Conservation (phyloP, 495 filamentous ascomycete species). For the Thozetella sp. region DNA sequence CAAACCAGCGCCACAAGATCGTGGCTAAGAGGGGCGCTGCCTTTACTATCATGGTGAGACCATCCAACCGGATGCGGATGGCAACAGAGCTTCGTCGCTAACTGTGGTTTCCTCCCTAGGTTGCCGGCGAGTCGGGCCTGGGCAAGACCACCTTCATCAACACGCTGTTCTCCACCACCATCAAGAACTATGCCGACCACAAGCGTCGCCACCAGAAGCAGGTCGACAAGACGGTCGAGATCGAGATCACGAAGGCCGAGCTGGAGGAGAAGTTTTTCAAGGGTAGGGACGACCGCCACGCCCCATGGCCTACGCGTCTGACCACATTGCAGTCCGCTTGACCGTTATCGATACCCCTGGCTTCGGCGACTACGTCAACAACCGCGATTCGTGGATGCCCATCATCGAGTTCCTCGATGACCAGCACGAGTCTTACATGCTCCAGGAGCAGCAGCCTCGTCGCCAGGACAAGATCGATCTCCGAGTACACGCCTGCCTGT, state of each 20-base stretch:
- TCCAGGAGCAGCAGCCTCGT: slow-evolving; percentile 98
- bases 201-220: slow-evolving; percentile 98
- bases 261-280: slow-evolving; percentile 99
- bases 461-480: slow-evolving; percentile 98
- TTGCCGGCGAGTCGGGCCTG: slow-evolving; percentile 97
- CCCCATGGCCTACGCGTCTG: slow-evolving; percentile 9
- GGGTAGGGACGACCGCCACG: slow-evolving; percentile 54
- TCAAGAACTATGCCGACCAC: slow-evolving; percentile 99
- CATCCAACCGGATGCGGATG: background rate
- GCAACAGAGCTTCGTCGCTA: slow-evolving; percentile 22
- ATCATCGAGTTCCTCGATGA: slow-evolving; percentile 99
- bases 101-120: slow-evolving; percentile 50
- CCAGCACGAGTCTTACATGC: slow-evolving; percentile 99
- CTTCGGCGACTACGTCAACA: slow-evolving; percentile 99
- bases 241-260: slow-evolving; percentile 99
- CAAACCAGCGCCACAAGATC: slow-evolving; percentile 99
- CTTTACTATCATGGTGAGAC: slow-evolving; percentile 95
- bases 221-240: slow-evolving; percentile 98
- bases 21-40: slow-evolving; percentile 98
- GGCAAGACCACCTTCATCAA: slow-evolving; percentile 99
- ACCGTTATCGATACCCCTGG: slow-evolving; percentile 99
- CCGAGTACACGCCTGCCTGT: slow-evolving; percentile 96
- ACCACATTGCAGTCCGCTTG: slow-evolving; percentile 72
- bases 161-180: slow-evolving; percentile 98
- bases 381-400: slow-evolving; percentile 98